Evolutionary conservation across 805 yeast genomes (phyloP).

Genomic region (Kluyveromyces siamensis): DNA sequence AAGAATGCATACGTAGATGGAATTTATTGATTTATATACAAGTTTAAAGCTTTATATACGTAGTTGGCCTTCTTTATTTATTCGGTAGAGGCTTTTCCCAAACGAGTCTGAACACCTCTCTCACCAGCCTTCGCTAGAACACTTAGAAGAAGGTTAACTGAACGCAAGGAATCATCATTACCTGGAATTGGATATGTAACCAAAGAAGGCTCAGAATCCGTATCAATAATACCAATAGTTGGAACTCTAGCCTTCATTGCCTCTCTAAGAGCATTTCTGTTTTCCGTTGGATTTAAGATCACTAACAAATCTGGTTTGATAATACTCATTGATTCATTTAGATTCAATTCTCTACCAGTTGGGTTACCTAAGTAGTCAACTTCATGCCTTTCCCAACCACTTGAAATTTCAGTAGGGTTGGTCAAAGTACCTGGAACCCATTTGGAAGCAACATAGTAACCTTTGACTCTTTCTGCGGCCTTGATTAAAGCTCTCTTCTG

Average conservation of each 20-base stretch:
- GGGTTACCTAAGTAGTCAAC: constrained; percentile 65
- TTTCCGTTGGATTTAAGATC: constrained; percentile 79
- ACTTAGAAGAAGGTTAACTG: constrained; percentile 73
- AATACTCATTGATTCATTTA: constrained; percentile 41
- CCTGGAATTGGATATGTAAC: constrained; percentile 95
- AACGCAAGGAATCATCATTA: constrained; percentile 83
- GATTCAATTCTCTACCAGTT: constrained; percentile 49
- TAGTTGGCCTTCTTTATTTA: background rate
- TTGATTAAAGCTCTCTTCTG: constrained; percentile 65
- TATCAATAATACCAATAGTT: constrained; percentile 88
- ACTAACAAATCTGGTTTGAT: constrained; percentile 87
- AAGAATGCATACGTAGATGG: background rate
- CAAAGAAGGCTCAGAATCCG: constrained; percentile 82
- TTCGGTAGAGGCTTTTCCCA: constrained; percentile 21
- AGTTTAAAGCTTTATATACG: background rate
- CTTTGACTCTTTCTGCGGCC: constrained; percentile 71
- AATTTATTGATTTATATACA: background rate
- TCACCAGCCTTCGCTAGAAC: constrained; percentile 80
- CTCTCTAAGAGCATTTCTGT: constrained; percentile 70
- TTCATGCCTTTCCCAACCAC: constrained; percentile 57
- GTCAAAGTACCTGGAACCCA: constrained; percentile 97
- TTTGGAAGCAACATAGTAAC: constrained; percentile 71
- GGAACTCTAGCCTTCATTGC: constrained; percentile 80
- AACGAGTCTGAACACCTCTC: constrained; percentile 57
- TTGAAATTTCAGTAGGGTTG: constrained; percentile 60